phyloP scores from a whole-genome alignment of 345 rosid genomes.

The Geranium rotundifolium region DNA sequence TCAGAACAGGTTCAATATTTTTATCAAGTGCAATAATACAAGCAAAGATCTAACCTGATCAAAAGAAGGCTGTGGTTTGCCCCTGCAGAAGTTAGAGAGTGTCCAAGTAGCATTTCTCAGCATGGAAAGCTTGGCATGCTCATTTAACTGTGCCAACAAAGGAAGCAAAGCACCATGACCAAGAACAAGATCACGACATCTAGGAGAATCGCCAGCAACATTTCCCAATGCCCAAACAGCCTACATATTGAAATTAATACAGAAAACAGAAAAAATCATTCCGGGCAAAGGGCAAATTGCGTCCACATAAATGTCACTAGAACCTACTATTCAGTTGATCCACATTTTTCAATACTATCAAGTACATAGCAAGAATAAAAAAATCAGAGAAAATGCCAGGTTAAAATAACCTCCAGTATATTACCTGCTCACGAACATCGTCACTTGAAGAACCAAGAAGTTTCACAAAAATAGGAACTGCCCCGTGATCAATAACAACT shows the following conservation, averaged over 20 bases:
- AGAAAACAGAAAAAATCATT: not conserved
- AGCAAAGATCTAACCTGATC: conserved; percentile 21
- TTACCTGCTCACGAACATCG: conserved; percentile 79
- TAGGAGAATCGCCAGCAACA: conserved; percentile 43
- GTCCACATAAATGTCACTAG: not conserved
- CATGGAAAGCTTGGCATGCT: conserved; percentile 37
- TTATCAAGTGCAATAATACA: not conserved
- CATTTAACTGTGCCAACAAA: conserved; percentile 32
- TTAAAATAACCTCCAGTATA: not conserved
- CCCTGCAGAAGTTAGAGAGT: conserved; percentile 35
- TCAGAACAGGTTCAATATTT: no score
- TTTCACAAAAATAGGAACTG: conserved; percentile 64
- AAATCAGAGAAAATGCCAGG: not conserved
- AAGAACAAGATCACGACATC: conserved; percentile 38
- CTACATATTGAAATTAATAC: conserved; percentile 9
- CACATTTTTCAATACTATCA: not conserved
- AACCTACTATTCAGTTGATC: not conserved
- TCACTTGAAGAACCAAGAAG: conserved; percentile 67
- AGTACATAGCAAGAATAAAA: not conserved
- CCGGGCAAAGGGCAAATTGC: not conserved
- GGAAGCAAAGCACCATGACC: conserved; percentile 29
- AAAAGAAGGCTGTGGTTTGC: conserved; percentile 40
- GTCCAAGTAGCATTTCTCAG: conserved; percentile 47
- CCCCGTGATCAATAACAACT: conserved; percentile 84
- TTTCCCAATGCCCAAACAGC: conserved; percentile 50